Percentiles rank a stretch among this genome's conserved stretches.
Conservation (phyloP, 2,329 filamentous ascomycete genomes). For the Neopestalotiopsis rosae region DNA sequence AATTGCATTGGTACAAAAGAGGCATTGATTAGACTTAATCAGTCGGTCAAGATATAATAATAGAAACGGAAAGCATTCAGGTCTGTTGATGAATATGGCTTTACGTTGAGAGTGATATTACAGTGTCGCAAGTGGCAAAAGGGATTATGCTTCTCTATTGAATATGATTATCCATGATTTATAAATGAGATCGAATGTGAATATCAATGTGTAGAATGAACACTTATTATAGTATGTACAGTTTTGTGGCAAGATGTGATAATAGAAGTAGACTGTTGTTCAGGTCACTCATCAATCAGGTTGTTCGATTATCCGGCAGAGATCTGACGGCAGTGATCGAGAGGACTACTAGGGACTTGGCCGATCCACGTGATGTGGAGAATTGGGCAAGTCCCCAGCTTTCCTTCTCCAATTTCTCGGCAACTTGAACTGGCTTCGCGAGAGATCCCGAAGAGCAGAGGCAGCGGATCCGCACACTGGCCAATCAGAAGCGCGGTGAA, state of each 20-base stretch:
- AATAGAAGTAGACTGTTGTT: too few relatives aligned
- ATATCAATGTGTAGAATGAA: too few relatives aligned
- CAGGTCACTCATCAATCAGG: not conserved
- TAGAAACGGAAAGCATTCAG: not conserved
- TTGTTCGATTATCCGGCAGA: not conserved
- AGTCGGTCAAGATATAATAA: not conserved
- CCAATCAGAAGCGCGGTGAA: not conserved
- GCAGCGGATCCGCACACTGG: not conserved
- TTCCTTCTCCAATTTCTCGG: constrained; percentile 14
- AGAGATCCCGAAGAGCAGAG: constrained; percentile 11
- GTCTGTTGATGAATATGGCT: not conserved
- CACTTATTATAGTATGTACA: too few relatives aligned
- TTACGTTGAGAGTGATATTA: too few relatives aligned
- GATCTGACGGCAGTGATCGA: not conserved
- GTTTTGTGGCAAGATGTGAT: too few relatives aligned
- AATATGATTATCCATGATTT: too few relatives aligned
- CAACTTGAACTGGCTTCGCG: constrained; percentile 8
- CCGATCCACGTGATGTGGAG: constrained; percentile 14
- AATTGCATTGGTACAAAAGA: constrained; percentile 18
- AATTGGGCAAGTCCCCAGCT: not conserved
- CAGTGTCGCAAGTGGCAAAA: too few relatives aligned
- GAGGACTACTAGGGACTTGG: not conserved
- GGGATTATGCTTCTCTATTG: too few relatives aligned
- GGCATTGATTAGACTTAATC: not conserved
- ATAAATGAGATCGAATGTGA: too few relatives aligned